Conservation (phyloP, 768 basidiomycete species). For the Peribolospora baueri region DNA sequence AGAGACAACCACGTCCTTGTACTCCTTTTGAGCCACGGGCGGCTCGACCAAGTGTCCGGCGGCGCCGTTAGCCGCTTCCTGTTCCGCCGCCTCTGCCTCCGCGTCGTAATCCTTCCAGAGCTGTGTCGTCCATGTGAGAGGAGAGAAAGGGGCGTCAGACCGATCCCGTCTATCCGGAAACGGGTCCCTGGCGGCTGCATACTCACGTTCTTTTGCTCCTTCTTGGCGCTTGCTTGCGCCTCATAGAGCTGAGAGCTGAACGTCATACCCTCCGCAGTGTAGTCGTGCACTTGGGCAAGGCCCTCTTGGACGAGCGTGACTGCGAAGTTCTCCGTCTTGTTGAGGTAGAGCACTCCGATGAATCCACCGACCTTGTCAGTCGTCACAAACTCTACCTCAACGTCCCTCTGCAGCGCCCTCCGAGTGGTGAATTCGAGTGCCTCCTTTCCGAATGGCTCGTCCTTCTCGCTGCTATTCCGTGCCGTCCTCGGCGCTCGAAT, state of each 20-base stretch:
- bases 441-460: conserved; percentile 69
- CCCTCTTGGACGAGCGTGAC: conserved; percentile 65
- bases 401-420: conserved; percentile 78
- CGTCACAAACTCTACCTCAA: conserved; percentile 72
- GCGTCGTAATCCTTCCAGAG: conserved; percentile 72
- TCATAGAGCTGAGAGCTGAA: conserved; percentile 59
- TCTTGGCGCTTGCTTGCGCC: conserved; percentile 74
- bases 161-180: too few species aligned
- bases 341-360: conserved; percentile 41
- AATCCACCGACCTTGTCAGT: conserved; percentile 90
- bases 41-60: background rate
- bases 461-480: conserved; percentile 49
- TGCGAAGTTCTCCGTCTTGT: conserved; percentile 69
- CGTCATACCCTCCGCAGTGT: conserved; percentile 56
- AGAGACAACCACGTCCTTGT: conserved; percentile 76
- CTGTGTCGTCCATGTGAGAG: conserved; percentile 21
- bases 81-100: conserved; percentile 25
- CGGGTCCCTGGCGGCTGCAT: too few species aligned
- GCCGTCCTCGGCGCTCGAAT: conserved; percentile 77
- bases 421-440: conserved; percentile 53
- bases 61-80: conserved; percentile 26
- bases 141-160: background rate
- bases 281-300: conserved; percentile 61
- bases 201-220: conserved; percentile 47
- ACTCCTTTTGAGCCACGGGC: conserved; percentile 36